A percentile compares a stretch with the other conserved stretches of the same genome.
Conservation (phyloP, 2,329 filamentous ascomycete genomes). For the Trichoderma lentiforme region DNA sequence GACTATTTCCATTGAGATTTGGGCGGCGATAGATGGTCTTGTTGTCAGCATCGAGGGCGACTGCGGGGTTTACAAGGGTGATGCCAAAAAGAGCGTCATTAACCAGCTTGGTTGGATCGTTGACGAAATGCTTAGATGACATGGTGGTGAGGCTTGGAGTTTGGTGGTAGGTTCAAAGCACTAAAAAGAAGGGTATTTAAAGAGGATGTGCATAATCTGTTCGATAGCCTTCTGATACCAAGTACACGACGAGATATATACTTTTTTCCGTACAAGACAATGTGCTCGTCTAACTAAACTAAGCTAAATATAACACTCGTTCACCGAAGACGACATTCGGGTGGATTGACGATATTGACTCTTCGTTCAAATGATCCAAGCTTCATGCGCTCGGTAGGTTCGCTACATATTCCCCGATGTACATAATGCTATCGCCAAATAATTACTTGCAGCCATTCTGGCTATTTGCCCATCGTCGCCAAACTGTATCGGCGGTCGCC, state of each 20-base stretch:
- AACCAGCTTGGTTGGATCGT: neutral
- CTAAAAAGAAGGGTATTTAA: neutral
- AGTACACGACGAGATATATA: neutral
- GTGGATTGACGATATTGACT: neutral
- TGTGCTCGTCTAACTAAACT: neutral
- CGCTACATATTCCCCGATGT: neutral
- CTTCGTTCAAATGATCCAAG: neutral
- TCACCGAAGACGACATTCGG: neutral
- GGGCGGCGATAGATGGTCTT: neutral
- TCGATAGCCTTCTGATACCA: neutral
- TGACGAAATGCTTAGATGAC: neutral
- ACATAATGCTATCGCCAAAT: neutral
- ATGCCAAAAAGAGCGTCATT: neutral
- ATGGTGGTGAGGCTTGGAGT: neutral
- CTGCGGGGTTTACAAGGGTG: neutral
- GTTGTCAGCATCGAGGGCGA: neutral
- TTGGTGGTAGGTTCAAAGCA: neutral
- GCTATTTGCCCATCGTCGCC: neutral
- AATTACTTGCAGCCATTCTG: neutral
- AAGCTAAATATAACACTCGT: neutral
- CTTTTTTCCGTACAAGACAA: neutral
- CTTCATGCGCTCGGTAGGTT: neutral
- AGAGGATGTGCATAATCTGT: neutral
- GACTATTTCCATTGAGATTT: neutral
- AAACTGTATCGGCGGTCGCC: neutral